Evolutionary conservation across 1,284 basidiomycete genomes (phyloP).

Genomic region (Pascua guehoae): DNA sequence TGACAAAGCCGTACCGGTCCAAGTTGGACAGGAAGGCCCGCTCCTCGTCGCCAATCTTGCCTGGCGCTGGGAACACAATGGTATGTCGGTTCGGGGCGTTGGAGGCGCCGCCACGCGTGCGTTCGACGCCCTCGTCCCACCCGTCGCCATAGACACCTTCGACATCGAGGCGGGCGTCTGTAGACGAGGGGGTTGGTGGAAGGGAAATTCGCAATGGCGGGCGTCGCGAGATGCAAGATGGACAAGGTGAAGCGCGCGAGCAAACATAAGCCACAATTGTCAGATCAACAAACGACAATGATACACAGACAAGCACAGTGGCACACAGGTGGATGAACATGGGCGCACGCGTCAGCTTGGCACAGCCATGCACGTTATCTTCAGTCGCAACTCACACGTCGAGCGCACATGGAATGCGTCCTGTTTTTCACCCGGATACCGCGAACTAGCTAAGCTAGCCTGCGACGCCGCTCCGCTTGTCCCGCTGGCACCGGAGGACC

Average conservation of each 20-base stretch:
- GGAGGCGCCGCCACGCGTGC: conserved; percentile 74
- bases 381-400: conserved; percentile 55
- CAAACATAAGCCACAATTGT: no score
- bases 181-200: background rate
- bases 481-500: background rate
- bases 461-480: conserved; percentile 5
- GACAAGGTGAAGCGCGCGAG: no score
- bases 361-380: background rate
- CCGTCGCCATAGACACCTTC: conserved; percentile 87
- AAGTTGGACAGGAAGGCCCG: conserved; percentile 64
- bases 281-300: no score
- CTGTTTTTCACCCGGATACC: conserved; percentile 61
- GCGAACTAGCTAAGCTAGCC: conserved; percentile 17
- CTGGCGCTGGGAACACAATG: conserved; percentile 53
- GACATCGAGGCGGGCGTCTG: conserved; percentile 72
- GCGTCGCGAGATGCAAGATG: no score
- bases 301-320: no score
- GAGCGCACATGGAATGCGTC: conserved; percentile 82
- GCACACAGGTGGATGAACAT: no score
- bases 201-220: no score
- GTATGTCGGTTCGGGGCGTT: conserved; percentile 45
- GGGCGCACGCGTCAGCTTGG: background rate
- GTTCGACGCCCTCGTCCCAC: conserved; percentile 82
- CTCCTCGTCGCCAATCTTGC: conserved; percentile 54
- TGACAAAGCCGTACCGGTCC: conserved; percentile 78